phyloP scores from a whole-genome alignment of 176 grass and related monocot genomes.

The Rhipidocladum racemiflorum region DNA sequence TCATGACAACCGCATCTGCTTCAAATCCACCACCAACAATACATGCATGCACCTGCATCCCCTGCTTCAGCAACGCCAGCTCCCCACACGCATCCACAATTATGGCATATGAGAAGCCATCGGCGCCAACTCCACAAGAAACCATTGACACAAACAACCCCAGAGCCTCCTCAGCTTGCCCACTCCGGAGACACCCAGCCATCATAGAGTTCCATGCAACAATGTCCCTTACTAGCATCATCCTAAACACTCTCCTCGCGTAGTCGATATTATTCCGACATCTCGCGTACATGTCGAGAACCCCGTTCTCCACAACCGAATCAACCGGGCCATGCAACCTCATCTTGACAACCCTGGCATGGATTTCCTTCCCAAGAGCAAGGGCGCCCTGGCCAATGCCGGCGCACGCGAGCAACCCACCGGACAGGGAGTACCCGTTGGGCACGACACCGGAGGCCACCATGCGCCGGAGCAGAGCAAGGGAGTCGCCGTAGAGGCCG shows the following conservation, averaged over 20 bases:
- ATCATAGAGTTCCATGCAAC: conserved; percentile 63
- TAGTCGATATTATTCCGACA: conserved; percentile 29
- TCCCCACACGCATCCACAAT: conserved; percentile 39
- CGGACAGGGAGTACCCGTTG: conserved; percentile 48
- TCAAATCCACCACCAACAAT: conserved; percentile 36
- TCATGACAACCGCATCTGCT: conserved; percentile 39
- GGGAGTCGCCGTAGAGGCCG: neutral
- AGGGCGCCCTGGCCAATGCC: conserved; percentile 17
- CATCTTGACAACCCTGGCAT: conserved; percentile 45
- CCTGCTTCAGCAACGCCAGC: conserved; percentile 48
- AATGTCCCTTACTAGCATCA: conserved; percentile 36
- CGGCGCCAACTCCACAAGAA: conserved; percentile 7
- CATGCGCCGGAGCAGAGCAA: conserved; percentile 39
- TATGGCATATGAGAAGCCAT: conserved; percentile 57
- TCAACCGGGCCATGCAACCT: conserved; percentile 14
- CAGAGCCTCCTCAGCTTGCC: conserved; percentile 49
- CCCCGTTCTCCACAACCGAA: conserved; percentile 44
- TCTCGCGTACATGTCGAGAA: conserved; percentile 53
- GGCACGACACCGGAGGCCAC: neutral
- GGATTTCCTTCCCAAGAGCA: conserved; percentile 46
- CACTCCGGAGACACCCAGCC: conserved; percentile 35
- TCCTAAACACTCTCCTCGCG: conserved; percentile 31
- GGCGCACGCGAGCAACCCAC: conserved; percentile 38
- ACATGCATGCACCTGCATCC: conserved; percentile 38
- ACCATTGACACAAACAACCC: conserved; percentile 36